Conservation (phyloP, 2,329 filamentous ascomycete genomes). For the Emericellopsis atlantica region DNA sequence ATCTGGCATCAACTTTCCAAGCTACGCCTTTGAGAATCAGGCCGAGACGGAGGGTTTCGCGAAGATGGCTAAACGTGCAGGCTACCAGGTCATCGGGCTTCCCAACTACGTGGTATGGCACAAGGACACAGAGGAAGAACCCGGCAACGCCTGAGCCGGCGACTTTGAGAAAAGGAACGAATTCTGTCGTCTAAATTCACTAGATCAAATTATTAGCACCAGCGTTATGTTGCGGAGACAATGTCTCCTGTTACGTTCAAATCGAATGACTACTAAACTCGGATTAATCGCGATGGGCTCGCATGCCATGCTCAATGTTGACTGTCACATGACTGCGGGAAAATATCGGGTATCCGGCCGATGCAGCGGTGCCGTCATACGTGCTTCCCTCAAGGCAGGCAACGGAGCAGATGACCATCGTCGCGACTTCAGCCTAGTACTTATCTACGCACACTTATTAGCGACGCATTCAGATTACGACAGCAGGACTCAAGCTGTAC, state of each 20-base stretch:
- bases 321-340: constrained; percentile 1
- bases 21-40: constrained; percentile 96
- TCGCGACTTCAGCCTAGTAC: neutral
- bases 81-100: constrained; percentile 81
- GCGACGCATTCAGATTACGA: neutral
- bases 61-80: constrained; percentile 94
- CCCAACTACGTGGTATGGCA: constrained; percentile 99
- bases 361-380: constrained; percentile 3
- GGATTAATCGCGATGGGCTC: neutral
- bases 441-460: too few species aligned
- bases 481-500: too few species aligned
- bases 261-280: neutral
- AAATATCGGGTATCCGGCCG: neutral
- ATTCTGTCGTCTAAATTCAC: neutral
- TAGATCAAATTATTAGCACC: too few species aligned
- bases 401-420: neutral
- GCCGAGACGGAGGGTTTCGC: constrained; percentile 98
- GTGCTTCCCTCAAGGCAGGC: neutral
- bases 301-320: neutral
- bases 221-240: too few species aligned
- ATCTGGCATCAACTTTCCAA: constrained; percentile 93
- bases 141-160: constrained; percentile 48
- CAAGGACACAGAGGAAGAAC: constrained; percentile 91
- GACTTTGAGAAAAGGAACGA: neutral
- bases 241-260: too few species aligned